A percentile compares a stretch with the other conserved stretches of the same genome.
Evolutionary conservation across 495 filamentous ascomycete species (phyloP).

Genomic region (Penicillium angulare): DNA sequence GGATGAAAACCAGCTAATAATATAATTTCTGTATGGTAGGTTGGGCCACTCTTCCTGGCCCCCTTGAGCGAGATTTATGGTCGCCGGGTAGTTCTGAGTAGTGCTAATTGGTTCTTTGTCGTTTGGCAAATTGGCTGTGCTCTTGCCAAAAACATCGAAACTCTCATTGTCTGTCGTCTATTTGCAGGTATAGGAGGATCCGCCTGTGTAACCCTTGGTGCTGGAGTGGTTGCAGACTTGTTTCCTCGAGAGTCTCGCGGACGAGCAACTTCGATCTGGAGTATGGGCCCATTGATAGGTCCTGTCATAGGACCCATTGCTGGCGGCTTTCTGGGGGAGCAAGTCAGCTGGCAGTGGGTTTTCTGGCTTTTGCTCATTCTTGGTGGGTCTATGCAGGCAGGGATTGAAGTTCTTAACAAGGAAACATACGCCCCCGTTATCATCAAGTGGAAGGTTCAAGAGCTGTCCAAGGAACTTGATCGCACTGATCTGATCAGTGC

Average conservation of each 20-base stretch:
- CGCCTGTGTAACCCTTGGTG: constrained; percentile 6
- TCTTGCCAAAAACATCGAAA: constrained; percentile 55
- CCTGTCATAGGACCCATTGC: constrained; percentile 20
- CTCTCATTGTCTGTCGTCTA: constrained; percentile 64
- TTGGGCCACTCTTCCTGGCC: constrained; percentile 46
- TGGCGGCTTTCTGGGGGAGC: constrained; percentile 53
- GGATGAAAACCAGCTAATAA: neutral
- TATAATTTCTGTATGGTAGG: constrained; percentile 7
- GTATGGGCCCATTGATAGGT: constrained; percentile 6
- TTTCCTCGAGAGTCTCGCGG: constrained; percentile 5
- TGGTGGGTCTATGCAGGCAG: constrained; percentile 33
- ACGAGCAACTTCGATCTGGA: constrained; percentile 2
- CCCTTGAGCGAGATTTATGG: constrained; percentile 58
- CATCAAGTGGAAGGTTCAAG: constrained; percentile 45
- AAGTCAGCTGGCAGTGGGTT: constrained; percentile 58
- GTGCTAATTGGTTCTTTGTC: constrained; percentile 50
- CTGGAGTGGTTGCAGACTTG: constrained; percentile 8
- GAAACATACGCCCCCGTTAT: constrained; percentile 54
- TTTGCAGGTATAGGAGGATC: constrained; percentile 6
- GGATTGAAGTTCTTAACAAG: constrained; percentile 47
- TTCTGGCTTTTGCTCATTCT: constrained; percentile 60
- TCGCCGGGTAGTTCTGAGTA: constrained; percentile 46
- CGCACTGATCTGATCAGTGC: constrained; percentile 41
- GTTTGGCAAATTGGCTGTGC: constrained; percentile 70
- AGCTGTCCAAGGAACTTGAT: constrained; percentile 31